Percentiles rank a stretch among this genome's conserved stretches.
These are phyloP conservation scores for Basipetospora chlamydospora DNA, from an alignment of 2,329 filamentous ascomycete species.

Conservation along the genomic window DNA sequence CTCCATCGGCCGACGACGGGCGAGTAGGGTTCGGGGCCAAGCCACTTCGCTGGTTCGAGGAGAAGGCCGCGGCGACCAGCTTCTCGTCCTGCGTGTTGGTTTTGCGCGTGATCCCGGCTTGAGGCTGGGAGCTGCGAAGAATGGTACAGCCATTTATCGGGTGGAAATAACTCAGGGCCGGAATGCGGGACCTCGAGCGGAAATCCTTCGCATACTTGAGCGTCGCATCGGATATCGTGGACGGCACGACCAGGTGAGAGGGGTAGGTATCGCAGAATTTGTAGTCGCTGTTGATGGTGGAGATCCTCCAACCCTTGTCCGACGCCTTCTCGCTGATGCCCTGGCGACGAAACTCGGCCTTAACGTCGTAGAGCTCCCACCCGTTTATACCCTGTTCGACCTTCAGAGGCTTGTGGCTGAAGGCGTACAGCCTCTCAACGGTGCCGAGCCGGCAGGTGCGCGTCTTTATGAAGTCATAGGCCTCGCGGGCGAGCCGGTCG, in stretches of 20 bases:
- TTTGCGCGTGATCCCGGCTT: constrained; percentile 73
- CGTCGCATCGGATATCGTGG: constrained; percentile 88
- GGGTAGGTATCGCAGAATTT: constrained; percentile 89
- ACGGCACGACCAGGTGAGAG: constrained; percentile 67
- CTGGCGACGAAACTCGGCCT: constrained; percentile 72
- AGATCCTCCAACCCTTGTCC: constrained; percentile 76
- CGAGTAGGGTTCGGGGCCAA: too few relatives aligned
- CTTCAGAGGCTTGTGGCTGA: constrained; percentile 63
- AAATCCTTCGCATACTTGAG: constrained; percentile 86
- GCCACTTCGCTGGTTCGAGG: constrained; percentile 51
- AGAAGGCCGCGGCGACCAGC: constrained; percentile 83
- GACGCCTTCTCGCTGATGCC: constrained; percentile 71
- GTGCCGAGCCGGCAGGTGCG: constrained; percentile 70
- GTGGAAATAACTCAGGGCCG: constrained; percentile 85
- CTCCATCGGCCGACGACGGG: constrained; percentile 9
- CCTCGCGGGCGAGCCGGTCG: constrained; percentile 62
- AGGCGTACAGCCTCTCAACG: constrained; percentile 84
- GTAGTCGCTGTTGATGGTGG: constrained; percentile 80
- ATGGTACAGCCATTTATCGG: constrained; percentile 95
- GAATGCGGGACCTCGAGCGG: constrained; percentile 77
- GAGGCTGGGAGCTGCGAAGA: constrained; percentile 82
- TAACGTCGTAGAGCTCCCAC: constrained; percentile 75
- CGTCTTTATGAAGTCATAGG: constrained; percentile 71
- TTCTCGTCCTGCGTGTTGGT: constrained; percentile 93
- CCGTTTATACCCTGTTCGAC: constrained; percentile 63